phyloP scores from a whole-genome alignment of 176 grass and related monocot genomes.

The Pharus latifolius region DNA sequence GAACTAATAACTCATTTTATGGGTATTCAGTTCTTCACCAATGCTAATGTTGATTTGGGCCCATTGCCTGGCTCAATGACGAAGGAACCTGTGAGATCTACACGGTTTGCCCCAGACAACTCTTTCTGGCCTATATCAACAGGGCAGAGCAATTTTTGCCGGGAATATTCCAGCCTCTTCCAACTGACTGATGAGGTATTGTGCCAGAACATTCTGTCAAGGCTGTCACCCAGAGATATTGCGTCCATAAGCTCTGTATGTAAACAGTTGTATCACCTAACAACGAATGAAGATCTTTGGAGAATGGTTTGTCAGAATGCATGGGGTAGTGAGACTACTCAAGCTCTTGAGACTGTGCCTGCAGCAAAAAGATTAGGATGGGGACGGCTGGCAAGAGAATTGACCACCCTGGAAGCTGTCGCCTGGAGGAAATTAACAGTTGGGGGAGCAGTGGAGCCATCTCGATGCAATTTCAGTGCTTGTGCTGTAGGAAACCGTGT shows the following conservation, averaged over 20 bases:
- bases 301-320: conserved; percentile 96
- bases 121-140: conserved; percentile 22
- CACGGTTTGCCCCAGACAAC: conserved; percentile 31
- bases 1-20: conserved; percentile 69
- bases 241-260: conserved; percentile 89
- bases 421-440: conserved; percentile 77
- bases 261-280: conserved; percentile 40
- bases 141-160: conserved; percentile 34
- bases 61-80: conserved; percentile 41
- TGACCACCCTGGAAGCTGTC: conserved; percentile 82
- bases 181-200: conserved; percentile 83
- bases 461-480: conserved; percentile 92
- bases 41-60: conserved; percentile 70
- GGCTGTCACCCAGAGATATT: conserved; percentile 81
- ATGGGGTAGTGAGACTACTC: conserved; percentile 83
- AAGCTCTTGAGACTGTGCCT: conserved; percentile 62
- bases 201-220: conserved; percentile 72
- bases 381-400: conserved; percentile 71
- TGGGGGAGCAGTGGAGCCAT: conserved; percentile 82
- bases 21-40: conserved; percentile 80
- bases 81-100: conserved; percentile 43
- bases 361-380: conserved; percentile 78
- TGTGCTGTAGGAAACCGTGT: conserved; percentile 91
- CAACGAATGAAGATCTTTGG: conserved; percentile 92
- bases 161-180: conserved; percentile 68